Evolutionary conservation across 2,329 filamentous ascomycete genomes (phyloP), one percentile per base, ranked within the genome.

Genomic region (Fusarium tricinctum): DNA sequence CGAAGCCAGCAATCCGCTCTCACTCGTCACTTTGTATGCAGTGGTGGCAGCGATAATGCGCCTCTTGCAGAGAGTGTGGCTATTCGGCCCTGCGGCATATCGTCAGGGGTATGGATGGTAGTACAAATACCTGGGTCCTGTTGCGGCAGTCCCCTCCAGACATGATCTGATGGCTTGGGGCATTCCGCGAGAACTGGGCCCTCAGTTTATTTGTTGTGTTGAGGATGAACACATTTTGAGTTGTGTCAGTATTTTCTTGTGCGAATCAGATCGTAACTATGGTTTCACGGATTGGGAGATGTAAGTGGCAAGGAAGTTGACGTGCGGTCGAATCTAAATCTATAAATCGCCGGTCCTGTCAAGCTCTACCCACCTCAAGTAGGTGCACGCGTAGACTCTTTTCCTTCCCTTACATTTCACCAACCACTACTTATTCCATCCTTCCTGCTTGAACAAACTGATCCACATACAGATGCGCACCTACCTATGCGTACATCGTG

Each of bases 271-370:
- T 19, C 33, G 49, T 55, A 55, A 58, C 33, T 33, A 28, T 30
- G 30, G 44, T 43, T 32, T 28, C 30, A 15, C 14, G 14, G 30
- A 15, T 13, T 49, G 26, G 17, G 30, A 51, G 33, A n/a, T 67
- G 28, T 52, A 53, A 39, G 33, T 53, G 43, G 14, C 44, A 68
- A 23, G 23, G 39, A 64, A 40, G 33, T 59, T 22, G 30, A 15
- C 23, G 32, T 38, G 17, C 19, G 39, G 44, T 30, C 57, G 42
- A 38, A 38, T 38, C 23, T 17, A 33, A 47, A 43, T 52, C 38
- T 68, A 67, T 67, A 67, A 67, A 67, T 63, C 45, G 28, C 46
- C 46, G 23, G 40, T 58, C 35, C 67, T 44, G 22, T 48, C 60
- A 19, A 32, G 23, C 22, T 30, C 44, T 44, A 35, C 38, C 44